Conservation (phyloP, 2,329 filamentous ascomycete genomes). For the Exophiala sideris region DNA sequence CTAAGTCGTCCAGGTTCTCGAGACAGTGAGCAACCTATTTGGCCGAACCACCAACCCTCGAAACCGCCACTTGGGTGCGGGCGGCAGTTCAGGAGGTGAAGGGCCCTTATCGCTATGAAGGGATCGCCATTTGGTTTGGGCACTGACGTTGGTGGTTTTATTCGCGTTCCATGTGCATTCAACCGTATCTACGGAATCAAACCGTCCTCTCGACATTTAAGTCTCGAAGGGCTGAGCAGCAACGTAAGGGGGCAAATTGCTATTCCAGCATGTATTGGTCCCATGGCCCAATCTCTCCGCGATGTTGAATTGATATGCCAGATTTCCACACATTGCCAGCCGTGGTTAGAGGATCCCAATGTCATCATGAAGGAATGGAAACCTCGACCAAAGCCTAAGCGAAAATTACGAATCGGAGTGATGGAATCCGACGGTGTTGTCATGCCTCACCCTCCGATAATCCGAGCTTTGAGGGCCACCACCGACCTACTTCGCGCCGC, state of each 20-base stretch:
- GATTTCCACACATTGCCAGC: constrained; percentile 45
- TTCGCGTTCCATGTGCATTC: constrained; percentile 38
- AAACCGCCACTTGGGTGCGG: constrained; percentile 49
- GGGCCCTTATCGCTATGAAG: constrained; percentile 49
- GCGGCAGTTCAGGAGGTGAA: constrained; percentile 56
- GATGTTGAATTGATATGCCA: constrained; percentile 48
- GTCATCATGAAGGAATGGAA: not conserved
- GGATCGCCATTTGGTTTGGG: not conserved
- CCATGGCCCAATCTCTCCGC: constrained; percentile 51
- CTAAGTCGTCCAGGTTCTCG: constrained; percentile 5
- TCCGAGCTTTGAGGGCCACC: constrained; percentile 45
- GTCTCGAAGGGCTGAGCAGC: constrained; percentile 31
- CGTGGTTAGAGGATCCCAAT: constrained; percentile 41
- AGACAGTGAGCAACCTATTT: constrained; percentile 33
- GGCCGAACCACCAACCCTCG: constrained; percentile 50
- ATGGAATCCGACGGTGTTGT: constrained; percentile 64
- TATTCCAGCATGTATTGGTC: constrained; percentile 51
- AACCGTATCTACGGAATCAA: constrained; percentile 38
- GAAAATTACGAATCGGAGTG: constrained; percentile 54
- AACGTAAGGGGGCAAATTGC: constrained; percentile 1
- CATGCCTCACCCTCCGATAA: constrained; percentile 62
- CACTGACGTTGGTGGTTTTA: constrained; percentile 45
- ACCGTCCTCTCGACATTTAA: constrained; percentile 32
- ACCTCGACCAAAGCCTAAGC: constrained; percentile 12
- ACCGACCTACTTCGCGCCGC: constrained; percentile 42